Base-by-base conservation (phyloP, 768 basidiomycete species). In the Phlegmacium glaucopus region DNA sequence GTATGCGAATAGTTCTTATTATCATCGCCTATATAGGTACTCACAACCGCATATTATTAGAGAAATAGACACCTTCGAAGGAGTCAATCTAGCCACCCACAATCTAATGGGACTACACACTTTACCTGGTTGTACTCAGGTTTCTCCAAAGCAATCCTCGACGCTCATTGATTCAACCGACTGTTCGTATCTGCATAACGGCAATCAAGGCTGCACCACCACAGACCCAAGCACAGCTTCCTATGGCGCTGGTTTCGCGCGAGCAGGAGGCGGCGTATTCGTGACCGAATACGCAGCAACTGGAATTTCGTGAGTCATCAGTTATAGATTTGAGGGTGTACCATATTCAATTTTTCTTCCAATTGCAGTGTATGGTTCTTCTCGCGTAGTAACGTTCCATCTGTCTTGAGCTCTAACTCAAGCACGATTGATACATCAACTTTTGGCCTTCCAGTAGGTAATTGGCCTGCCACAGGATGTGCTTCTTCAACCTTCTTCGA, bases 1-100 rank as follows among this genome's bases (percentile, higher is more conserved):
- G 63, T 77, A 67, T 54, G 72, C 22, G 5, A 22, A 22, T 22
- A 22, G 65, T 43, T 15, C 32, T 18, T 26, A 28, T 41, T 35
- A 16, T 26, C 16, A 32, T n/a, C n/a, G 10, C 6, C 9, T 6
- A 4, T 16, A 3, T 28, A 11, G 17, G 15, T n/a, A 36, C 34
- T 32, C 26, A 51, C 30, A n/a, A n/a, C n/a, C n/a, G n/a, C n/a
- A 11, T n/a, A 40, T 15, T 37, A 11, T 18, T 34, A 72, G 75
- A 22, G 85, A 89, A 60, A 85, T 87, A 51, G 91, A 93, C 62
- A 87, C 85, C 9, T 79, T 93, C 49, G 90, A 94, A 62, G 86
- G 82, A 28, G 83, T 93, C 52, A 93, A 94, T 64, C 60, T 76
- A 41, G 76, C 76, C 35, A 71, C 72, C 3, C 67, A 71, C 45